Evolutionary conservation across 2,329 filamentous ascomycete genomes (phyloP).

Genomic region (Plenodomus lindquistii): DNA sequence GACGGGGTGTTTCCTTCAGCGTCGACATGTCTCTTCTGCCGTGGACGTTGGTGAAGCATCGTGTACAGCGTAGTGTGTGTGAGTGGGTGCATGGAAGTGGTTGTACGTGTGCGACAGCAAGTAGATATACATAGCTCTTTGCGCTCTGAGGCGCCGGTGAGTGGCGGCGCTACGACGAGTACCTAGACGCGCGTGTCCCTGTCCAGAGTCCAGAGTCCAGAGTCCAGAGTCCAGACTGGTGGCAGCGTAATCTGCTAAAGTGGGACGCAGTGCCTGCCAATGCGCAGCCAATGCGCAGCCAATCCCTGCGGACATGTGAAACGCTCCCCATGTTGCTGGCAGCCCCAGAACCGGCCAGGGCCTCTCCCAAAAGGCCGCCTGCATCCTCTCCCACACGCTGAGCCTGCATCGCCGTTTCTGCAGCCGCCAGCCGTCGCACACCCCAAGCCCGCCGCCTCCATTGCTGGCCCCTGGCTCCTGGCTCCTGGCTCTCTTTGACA

Average conservation of each 20-base stretch:
- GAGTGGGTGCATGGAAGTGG: neutral
- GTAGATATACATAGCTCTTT: neutral
- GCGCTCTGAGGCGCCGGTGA: too few relatives aligned
- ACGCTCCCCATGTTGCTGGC: conserved; percentile 23
- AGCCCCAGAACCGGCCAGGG: too few relatives aligned
- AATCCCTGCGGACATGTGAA: conserved; percentile 21
- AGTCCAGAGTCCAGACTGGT: conserved; percentile 27
- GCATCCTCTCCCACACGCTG: conserved; percentile 15
- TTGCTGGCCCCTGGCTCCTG: conserved; percentile 12
- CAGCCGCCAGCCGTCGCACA: conserved; percentile 19
- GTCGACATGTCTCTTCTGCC: too few relatives aligned
- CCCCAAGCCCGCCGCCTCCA: neutral
- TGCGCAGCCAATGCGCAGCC: conserved; percentile 15
- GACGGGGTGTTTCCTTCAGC: too few relatives aligned
- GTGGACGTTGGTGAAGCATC: too few relatives aligned
- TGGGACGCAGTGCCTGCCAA: conserved; percentile 7
- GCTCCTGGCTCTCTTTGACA: too few relatives aligned
- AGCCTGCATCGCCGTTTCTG: conserved; percentile 12
- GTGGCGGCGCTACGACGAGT: too few relatives aligned
- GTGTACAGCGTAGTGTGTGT: neutral
- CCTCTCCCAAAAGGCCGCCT: conserved; percentile 20
- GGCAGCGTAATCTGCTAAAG: conserved; percentile 24
- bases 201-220: conserved; percentile 14
- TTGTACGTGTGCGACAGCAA: neutral
- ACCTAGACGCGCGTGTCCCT: conserved; percentile 21